Evolutionary conservation across 176 grass and related monocot species (phyloP).

Genomic region (barley (Hordeum vulgare)): DNA sequence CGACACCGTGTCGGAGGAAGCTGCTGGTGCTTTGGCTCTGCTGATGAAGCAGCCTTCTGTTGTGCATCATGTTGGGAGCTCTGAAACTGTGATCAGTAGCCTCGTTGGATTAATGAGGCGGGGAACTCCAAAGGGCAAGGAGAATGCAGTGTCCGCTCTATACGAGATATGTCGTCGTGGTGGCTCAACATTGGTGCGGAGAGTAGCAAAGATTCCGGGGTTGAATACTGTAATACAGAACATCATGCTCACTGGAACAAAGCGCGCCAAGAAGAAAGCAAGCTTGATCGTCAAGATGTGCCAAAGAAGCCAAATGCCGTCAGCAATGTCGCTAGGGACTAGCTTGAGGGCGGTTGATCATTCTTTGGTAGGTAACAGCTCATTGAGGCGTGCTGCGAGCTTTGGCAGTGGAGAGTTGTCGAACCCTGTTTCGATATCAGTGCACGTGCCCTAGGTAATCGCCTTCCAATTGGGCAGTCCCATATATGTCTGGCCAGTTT

Average conservation of each 20-base stretch:
- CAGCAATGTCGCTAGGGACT: slow-evolving; percentile 36
- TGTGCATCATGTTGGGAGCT: slow-evolving; percentile 54
- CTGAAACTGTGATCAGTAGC: slow-evolving; percentile 52
- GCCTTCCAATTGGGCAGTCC: slow-evolving; percentile 14
- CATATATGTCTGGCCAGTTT: slow-evolving; percentile 34
- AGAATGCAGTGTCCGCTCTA: slow-evolving; percentile 89
- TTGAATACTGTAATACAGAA: slow-evolving; percentile 59
- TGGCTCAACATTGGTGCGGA: slow-evolving; percentile 44
- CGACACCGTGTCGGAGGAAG: slow-evolving; percentile 81
- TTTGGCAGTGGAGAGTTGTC: slow-evolving; percentile 60
- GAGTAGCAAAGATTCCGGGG: slow-evolving; percentile 52
- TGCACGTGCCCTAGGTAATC: slow-evolving; percentile 59
- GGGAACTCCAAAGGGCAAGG: slow-evolving; percentile 89
- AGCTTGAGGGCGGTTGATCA: slow-evolving; percentile 43
- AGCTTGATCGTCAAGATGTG: slow-evolving; percentile 71
- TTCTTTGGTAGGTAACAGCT: slow-evolving; percentile 48
- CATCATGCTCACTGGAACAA: slow-evolving; percentile 64
- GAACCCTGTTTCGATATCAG: slow-evolving; percentile 60
- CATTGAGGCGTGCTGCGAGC: slow-evolving; percentile 32
- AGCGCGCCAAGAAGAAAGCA: slow-evolving; percentile 89
- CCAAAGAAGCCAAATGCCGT: slow-evolving; percentile 49
- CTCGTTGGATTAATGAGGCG: slow-evolving; percentile 72
- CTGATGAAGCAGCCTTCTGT: slow-evolving; percentile 67
- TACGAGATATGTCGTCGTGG: slow-evolving; percentile 79
- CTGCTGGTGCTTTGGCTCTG: slow-evolving; percentile 81